Evolutionary conservation across 2,329 filamentous ascomycete genomes (phyloP), one percentile per base, ranked within the genome.

Genomic region (Akanthomyces lecanii): DNA sequence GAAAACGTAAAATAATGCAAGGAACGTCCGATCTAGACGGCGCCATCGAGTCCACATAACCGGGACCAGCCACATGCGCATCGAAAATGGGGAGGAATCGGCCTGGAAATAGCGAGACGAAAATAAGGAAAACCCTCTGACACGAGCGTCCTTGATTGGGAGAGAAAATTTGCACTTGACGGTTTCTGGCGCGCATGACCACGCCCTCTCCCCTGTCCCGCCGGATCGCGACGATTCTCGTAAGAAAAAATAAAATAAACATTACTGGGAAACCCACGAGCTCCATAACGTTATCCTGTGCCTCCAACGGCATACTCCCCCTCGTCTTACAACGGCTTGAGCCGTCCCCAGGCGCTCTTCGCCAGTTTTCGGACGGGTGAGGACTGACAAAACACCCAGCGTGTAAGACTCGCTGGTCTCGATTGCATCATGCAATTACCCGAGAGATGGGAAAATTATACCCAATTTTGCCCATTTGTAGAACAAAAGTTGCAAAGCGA

Each of bases 21-120:
- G 42, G 54, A 48, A 40, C 55, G 28, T 48, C 55, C n/a, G 44
- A 48, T 48, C 55, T 18, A 23, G 44, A 58, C 44, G 44, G 55
- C 44, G 28, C 55, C 45, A 59, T 59, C 56, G 56, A 21, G 30
- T 59, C 56, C 56, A 59, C 56, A 50, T n/a, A 40, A 51, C 45
- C 45, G 42, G 25, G 42, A 51, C 48, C 28, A n/a, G 48, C 48
- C 16, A 21, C 48, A 25, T 25, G 4, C 18, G 16, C 18, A n/a
- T 18, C 40, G 16, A 23, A 21, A 30, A 14, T 42, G 44, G 23
- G 52, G 38, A 33, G n/a, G 45, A 14, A 25, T 12, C 38, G 12
- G n/a, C n/a, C 33, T 53, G 51, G 51, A 53, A 53, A 53, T 53
- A 38, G 16, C 51, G 10, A 14, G n/a, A 40, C 18, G n/a, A 52